Conservation (phyloP, 306 rosid genomes). For the Datisca glomerata region DNA sequence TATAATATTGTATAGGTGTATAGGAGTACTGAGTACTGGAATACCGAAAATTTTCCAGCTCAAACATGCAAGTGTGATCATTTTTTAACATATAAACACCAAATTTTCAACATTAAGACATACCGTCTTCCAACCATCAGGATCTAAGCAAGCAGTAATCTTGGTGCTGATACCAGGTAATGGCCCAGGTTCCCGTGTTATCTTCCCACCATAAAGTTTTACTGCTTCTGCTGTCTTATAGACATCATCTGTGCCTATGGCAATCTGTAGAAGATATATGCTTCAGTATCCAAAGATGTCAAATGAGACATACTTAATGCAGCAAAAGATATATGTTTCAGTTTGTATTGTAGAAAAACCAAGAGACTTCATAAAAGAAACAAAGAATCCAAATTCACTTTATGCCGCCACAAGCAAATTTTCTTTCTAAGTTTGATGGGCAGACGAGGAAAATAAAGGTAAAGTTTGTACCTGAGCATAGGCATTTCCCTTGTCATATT, state of each 20-base stretch:
- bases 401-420: too few relatives aligned
- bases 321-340: too few relatives aligned
- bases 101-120: slow-evolving; percentile 11
- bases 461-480: slow-evolving; percentile 63
- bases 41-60: not conserved
- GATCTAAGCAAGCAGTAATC: slow-evolving; percentile 85
- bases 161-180: slow-evolving; percentile 72
- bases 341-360: too few relatives aligned
- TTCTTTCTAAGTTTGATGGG: slow-evolving; percentile 7
- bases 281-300: slow-evolving; percentile 9
- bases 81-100: slow-evolving; percentile 7
- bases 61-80: not conserved
- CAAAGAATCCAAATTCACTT: too few relatives aligned
- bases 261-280: slow-evolving; percentile 36
- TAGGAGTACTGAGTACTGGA: too few relatives aligned
- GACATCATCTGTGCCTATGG: slow-evolving; percentile 89
- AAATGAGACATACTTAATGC: too few relatives aligned
- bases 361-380: too few relatives aligned
- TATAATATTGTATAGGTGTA: too few relatives aligned
- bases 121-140: slow-evolving; percentile 98
- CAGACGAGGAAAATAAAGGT: slow-evolving; percentile 4
- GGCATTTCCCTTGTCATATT: slow-evolving; percentile 75
- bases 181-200: slow-evolving; percentile 84
- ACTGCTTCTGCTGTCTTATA: slow-evolving; percentile 88
- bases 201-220: slow-evolving; percentile 71